These are phyloP conservation scores for Priceomyces haplophilus DNA, from an alignment of 805 yeast species.

Conservation along the genomic window DNA sequence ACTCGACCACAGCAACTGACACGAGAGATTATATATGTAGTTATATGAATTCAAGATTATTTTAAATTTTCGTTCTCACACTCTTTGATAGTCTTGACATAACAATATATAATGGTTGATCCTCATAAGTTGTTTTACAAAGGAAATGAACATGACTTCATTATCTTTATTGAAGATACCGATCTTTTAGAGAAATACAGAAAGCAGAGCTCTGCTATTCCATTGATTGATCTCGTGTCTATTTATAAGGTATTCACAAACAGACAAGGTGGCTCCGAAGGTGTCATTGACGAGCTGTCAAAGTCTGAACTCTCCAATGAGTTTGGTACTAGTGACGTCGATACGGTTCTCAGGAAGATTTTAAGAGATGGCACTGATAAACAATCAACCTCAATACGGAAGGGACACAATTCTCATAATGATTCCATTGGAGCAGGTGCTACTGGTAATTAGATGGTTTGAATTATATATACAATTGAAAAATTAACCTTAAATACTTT, in stretches of 20 bases:
- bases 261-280: slow-evolving; percentile 66
- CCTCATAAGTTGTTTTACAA: slow-evolving; percentile 57
- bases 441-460: slow-evolving; percentile 8
- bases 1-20: too few relatives aligned
- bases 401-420: slow-evolving; percentile 38
- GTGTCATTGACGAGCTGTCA: slow-evolving; percentile 70
- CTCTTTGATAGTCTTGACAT: too few relatives aligned
- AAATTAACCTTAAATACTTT: neutral
- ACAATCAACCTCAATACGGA: slow-evolving; percentile 21
- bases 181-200: slow-evolving; percentile 47
- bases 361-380: slow-evolving; percentile 58
- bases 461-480: neutral
- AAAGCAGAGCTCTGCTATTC: slow-evolving; percentile 50
- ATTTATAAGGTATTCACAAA: slow-evolving; percentile 63
- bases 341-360: slow-evolving; percentile 58
- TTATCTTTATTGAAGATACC: slow-evolving; percentile 58
- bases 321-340: slow-evolving; percentile 57
- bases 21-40: too few relatives aligned
- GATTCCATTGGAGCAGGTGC: slow-evolving; percentile 41
- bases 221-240: slow-evolving; percentile 61
- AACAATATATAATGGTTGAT: slow-evolving; percentile 11
- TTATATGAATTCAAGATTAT: too few relatives aligned
- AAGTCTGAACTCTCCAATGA: slow-evolving; percentile 60
- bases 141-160: slow-evolving; percentile 63
- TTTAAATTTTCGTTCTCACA: too few relatives aligned